Evolutionary conservation across 257 asterid species (phyloP).

Genomic region (Solanum dulcamara): DNA sequence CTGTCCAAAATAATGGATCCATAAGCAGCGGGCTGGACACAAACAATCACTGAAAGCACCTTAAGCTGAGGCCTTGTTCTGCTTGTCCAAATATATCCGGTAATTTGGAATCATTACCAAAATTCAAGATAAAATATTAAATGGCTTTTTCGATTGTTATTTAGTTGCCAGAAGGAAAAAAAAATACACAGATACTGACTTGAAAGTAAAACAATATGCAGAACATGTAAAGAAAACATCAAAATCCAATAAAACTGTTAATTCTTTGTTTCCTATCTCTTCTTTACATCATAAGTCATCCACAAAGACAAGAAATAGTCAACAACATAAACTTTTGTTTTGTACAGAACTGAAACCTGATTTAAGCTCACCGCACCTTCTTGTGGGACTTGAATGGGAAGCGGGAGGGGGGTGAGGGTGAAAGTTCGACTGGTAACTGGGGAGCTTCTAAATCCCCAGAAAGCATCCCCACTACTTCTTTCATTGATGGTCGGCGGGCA

Average conservation of each 20-base stretch:
- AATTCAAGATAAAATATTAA: neutral
- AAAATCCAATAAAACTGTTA: slow-evolving; percentile 6
- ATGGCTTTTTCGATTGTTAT: neutral
- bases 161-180: neutral
- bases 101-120: neutral
- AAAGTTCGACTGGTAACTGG: slow-evolving; percentile 74
- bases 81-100: neutral
- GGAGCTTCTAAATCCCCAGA: slow-evolving; percentile 61
- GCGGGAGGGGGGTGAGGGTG: slow-evolving; percentile 65
- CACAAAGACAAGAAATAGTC: slow-evolving; percentile 12
- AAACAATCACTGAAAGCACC: neutral
- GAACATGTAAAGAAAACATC: neutral
- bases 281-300: slow-evolving; percentile 19
- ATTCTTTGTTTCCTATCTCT: slow-evolving; percentile 8
- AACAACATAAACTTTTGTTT: slow-evolving; percentile 7
- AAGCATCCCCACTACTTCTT: slow-evolving; percentile 71
- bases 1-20: neutral
- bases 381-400: slow-evolving; percentile 49
- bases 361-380: slow-evolving; percentile 53
- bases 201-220: neutral
- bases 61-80: neutral
- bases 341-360: neutral
- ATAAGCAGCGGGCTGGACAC: neutral
- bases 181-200: neutral
- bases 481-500: slow-evolving; percentile 76